These are phyloP conservation scores for Nicotiana noctiflora DNA, from an alignment of 257 asterid genomes.

Conservation along the genomic window DNA sequence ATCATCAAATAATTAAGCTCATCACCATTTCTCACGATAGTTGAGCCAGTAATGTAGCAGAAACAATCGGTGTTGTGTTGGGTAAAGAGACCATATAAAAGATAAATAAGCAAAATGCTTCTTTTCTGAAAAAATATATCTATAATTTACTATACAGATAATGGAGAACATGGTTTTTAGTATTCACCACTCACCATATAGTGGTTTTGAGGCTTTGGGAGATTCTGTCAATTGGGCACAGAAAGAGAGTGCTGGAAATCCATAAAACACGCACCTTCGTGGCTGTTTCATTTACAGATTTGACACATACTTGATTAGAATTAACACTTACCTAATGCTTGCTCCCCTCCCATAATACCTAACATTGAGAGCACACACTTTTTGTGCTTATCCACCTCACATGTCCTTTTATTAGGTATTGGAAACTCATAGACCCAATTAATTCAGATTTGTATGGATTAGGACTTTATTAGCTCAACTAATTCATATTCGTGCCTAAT, in stretches of 20 bases:
- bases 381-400: constrained; percentile 28
- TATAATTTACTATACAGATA: not conserved
- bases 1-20: too few species aligned
- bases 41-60: too few species aligned
- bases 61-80: too few species aligned
- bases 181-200: not conserved
- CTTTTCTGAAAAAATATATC: too few species aligned
- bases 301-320: constrained; percentile 52
- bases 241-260: not conserved
- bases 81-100: too few species aligned
- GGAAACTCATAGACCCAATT: too few species aligned
- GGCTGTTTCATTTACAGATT: constrained; percentile 23
- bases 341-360: constrained; percentile 53
- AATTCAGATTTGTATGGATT: too few species aligned
- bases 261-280: constrained; percentile 1
- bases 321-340: constrained; percentile 54
- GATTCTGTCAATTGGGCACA: not conserved
- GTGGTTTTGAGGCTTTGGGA: not conserved
- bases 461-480: too few species aligned
- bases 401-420: constrained; percentile 1
- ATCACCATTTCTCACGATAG: too few species aligned
- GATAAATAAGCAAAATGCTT: too few species aligned
- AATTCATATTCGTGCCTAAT: too few species aligned
- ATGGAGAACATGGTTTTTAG: not conserved
- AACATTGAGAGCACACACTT: constrained; percentile 14